Percentiles rank a stretch among this genome's conserved stretches.
Conservation (phyloP, 345 rosid genomes). For the Murraya koenigii region DNA sequence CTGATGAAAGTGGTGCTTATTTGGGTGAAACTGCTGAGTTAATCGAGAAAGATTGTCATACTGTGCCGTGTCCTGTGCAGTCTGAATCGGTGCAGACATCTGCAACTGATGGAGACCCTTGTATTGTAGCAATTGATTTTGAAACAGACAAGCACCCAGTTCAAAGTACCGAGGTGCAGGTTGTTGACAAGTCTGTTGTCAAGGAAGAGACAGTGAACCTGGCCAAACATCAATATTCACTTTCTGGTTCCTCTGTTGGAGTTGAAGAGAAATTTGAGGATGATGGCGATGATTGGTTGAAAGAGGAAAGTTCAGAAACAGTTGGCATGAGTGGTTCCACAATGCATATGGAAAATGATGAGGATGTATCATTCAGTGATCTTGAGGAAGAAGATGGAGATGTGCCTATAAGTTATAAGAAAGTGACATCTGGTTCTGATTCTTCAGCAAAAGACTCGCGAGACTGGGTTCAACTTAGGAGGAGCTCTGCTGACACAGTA, state of each 20-base stretch:
- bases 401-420: conserved; percentile 44
- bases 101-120: conserved; percentile 35
- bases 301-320: conserved; percentile 61
- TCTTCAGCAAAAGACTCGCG: conserved; percentile 54
- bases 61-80: conserved; percentile 39
- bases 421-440: conserved; percentile 46
- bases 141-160: conserved; percentile 51
- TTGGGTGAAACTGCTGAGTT: conserved; percentile 27
- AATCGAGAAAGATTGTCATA: conserved; percentile 29
- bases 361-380: conserved; percentile 97
- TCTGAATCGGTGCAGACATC: conserved; percentile 45
- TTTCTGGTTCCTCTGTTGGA: conserved; percentile 32
- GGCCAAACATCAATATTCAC: conserved; percentile 27
- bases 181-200: conserved; percentile 68
- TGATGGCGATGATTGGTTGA: conserved; percentile 86
- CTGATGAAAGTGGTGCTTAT: conserved; percentile 16
- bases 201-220: conserved; percentile 50
- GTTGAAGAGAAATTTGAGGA: conserved; percentile 62
- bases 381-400: conserved; percentile 87
- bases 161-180: conserved; percentile 46
- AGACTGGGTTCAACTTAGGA: conserved; percentile 61
- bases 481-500: conserved; percentile 42
- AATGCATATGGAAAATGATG: conserved; percentile 59
- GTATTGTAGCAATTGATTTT: conserved; percentile 27
- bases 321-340: conserved; percentile 40